Conservation (phyloP, 345 rosid genomes). For the Eucalyptus globulus region DNA sequence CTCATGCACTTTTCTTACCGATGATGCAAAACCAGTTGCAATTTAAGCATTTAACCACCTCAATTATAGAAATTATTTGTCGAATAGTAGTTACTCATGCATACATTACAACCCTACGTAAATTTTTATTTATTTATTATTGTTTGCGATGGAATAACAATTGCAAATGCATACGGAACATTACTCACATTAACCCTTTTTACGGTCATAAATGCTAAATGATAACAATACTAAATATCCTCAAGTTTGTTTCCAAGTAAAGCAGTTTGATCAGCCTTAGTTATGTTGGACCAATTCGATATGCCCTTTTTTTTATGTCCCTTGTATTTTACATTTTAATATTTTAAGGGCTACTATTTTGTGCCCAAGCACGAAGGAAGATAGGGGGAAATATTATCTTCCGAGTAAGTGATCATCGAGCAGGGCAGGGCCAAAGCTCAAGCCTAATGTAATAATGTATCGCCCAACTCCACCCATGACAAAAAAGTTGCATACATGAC, state of each 20-base stretch:
- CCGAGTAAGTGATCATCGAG: too few species aligned
- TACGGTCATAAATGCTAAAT: neutral
- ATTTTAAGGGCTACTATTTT: too few species aligned
- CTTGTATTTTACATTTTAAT: neutral
- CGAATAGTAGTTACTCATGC: neutral
- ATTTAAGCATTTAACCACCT: neutral
- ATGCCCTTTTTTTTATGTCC: accelerated
- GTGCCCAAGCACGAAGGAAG: too few species aligned
- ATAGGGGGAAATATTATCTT: too few species aligned
- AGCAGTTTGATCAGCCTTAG: neutral
- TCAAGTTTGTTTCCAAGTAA: neutral
- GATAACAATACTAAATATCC: neutral
- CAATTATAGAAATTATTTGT: neutral
- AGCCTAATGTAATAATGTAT: too few species aligned
- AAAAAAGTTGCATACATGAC: too few species aligned
- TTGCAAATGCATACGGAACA: neutral
- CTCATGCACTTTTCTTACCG: accelerated
- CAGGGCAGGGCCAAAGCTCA: too few species aligned
- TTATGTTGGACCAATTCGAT: neutral
- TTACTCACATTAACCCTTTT: neutral
- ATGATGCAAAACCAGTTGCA: neutral
- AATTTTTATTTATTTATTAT: neutral
- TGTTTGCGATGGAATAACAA: accelerated
- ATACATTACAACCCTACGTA: neutral
- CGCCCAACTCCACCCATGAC: too few species aligned